Conservation (phyloP, 169 alveolate genomes). For the Neospora caninum region DNA sequence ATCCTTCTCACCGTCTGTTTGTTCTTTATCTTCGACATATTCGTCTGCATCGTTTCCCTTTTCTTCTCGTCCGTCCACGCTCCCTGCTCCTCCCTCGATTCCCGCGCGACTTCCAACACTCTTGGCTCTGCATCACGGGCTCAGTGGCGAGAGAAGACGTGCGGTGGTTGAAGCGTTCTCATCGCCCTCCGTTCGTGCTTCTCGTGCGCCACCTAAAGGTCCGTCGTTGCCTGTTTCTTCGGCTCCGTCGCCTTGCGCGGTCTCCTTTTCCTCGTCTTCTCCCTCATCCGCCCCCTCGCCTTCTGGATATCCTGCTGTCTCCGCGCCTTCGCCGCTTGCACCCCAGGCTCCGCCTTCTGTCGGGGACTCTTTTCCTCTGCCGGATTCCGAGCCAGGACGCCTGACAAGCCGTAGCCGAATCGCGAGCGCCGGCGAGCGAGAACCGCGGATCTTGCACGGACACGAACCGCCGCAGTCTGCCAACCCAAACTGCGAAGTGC, state of each 20-base stretch:
- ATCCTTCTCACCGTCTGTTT: not conserved
- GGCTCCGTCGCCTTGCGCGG: not conserved
- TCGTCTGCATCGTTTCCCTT: not conserved
- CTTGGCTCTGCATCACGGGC: conserved; percentile 57
- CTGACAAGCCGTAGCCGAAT: too few species aligned
- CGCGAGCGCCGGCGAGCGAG: too few species aligned
- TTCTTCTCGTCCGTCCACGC: not conserved
- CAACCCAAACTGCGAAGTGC: not conserved
- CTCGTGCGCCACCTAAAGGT: too few species aligned
- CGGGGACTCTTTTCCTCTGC: too few species aligned
- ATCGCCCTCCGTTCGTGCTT: too few species aligned
- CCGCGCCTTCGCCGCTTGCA: too few species aligned
- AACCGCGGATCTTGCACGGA: too few species aligned
- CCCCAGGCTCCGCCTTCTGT: not conserved
- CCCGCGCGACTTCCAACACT: conserved; percentile 9
- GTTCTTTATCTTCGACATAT: not conserved
- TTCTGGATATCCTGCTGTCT: too few species aligned
- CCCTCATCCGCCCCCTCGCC: too few species aligned
- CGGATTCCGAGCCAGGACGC: too few species aligned
- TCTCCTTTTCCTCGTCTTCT: not conserved
- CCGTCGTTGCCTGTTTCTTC: not conserved
- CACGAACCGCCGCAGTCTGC: too few species aligned
- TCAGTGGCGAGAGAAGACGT: conserved; percentile 32
- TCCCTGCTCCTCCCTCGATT: not conserved
- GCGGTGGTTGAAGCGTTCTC: conserved; percentile 50